Evolutionary conservation across 306 rosid genomes (phyloP).

Genomic region (Quercus suber): DNA sequence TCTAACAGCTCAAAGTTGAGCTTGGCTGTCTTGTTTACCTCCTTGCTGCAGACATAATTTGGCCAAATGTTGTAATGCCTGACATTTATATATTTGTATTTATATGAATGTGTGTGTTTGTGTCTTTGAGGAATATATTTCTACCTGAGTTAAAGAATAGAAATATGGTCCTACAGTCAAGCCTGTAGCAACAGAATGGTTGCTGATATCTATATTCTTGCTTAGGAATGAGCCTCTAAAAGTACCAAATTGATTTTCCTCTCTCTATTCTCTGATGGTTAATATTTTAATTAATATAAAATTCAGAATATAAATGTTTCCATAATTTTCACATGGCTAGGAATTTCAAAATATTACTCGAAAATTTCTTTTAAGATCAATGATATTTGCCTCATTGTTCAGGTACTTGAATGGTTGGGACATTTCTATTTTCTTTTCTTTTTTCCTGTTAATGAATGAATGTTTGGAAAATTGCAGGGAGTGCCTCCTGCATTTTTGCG

Average conservation of each 20-base stretch:
- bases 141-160: neutral
- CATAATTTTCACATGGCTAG: neutral
- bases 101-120: neutral
- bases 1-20: constrained; percentile 1
- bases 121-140: neutral
- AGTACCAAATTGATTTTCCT: neutral
- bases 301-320: neutral
- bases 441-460: constrained; percentile 18
- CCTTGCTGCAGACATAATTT: neutral
- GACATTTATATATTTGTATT: neutral
- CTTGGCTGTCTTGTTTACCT: neutral
- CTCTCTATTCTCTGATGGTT: neutral
- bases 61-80: neutral
- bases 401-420: neutral
- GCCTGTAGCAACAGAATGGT: neutral
- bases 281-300: neutral
- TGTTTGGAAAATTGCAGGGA: constrained; percentile 44
- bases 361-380: neutral
- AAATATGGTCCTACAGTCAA: neutral
- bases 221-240: neutral
- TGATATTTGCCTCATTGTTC: neutral
- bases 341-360: neutral
- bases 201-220: neutral
- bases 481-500: constrained; percentile 60
- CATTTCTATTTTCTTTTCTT: neutral